Evolutionary conservation across 352 stramenopile species (phyloP), one percentile per base, ranked within the genome.

Genomic region (Phytopythium litorale): DNA sequence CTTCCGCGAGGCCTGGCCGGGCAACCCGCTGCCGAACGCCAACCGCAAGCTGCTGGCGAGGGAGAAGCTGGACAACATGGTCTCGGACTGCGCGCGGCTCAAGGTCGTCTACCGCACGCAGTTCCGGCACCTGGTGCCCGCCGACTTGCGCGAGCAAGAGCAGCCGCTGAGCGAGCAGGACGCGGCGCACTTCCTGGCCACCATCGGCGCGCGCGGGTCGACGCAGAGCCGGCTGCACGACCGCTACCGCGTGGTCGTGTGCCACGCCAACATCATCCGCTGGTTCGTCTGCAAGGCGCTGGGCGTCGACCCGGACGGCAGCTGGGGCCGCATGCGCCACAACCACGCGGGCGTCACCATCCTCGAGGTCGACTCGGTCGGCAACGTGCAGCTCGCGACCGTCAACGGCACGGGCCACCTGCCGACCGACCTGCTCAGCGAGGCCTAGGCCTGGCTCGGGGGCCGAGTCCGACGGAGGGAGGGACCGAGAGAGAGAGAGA

Each of bases 61-160:
- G 57, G 79, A 91, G 64, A 89, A 89, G 46, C 64, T 88, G 46
- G 81, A 89, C 64, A 89, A 82, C 65, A 90, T 90, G 76, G 81
- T 87, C 42, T 75, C 79, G 28, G 81, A 91, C 52, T 84, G 74
- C 43, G 78, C 81, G 60, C 77, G 81, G 3, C 64, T 91, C 25
- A 84, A 87, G 48, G 61, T 87, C 58, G 68, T 78, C 33, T 91
- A 85, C 63, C 78, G 81, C 50, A 86, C 72, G 40, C 80, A 72
- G 72, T 91, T 91, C 60, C 79, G 81, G 12, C 81, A 91, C 62
- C 46, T 89, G 53, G 79, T 89, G 64, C 77, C 81, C 12, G 66
- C 79, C 54, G 81, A 91, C 48, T 38, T 91, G 19, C 66, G 21
- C 52, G 43, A 62, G 18, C 49, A 51, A 8, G 68, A 82, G 62